A percentile compares a stretch with the other conserved stretches of the same genome.
These are phyloP conservation scores for Osmanthus fragrans DNA, from an alignment of 257 asterid species.

Conservation along the genomic window DNA sequence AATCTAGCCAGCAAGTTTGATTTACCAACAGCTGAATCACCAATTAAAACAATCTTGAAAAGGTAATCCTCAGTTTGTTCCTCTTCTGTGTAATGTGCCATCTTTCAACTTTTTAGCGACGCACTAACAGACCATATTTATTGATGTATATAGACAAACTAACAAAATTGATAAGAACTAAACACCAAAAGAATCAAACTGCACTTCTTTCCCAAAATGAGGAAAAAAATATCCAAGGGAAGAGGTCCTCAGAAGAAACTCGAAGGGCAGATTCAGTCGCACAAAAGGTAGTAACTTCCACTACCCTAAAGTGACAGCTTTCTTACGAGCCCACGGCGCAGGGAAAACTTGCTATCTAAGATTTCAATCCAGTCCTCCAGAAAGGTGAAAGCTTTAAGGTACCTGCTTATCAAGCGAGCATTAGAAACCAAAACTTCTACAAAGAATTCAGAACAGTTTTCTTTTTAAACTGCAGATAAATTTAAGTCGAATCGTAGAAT, in stretches of 20 bases:
- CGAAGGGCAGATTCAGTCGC: background rate
- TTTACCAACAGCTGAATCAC: constrained; percentile 17
- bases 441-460: too few species aligned
- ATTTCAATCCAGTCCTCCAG: background rate
- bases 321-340: background rate
- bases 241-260: background rate
- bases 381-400: background rate
- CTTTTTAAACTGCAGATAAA: background rate
- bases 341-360: background rate
- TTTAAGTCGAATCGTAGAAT: background rate
- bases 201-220: background rate
- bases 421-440: background rate
- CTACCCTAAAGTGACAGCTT: background rate
- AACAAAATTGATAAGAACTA: background rate
- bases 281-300: background rate
- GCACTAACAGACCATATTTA: background rate
- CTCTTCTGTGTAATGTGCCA: constrained; percentile 10
- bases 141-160: background rate
- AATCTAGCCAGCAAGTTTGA: constrained; percentile 5
- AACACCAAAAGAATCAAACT: background rate
- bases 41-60: constrained; percentile 32
- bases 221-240: background rate
- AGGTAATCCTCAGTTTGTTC: constrained; percentile 29
- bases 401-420: background rate
- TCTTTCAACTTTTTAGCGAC: background rate